phyloP scores from a whole-genome alignment of 2,329 filamentous ascomycete genomes.

The Gnomoniopsis smithogilvyi region DNA sequence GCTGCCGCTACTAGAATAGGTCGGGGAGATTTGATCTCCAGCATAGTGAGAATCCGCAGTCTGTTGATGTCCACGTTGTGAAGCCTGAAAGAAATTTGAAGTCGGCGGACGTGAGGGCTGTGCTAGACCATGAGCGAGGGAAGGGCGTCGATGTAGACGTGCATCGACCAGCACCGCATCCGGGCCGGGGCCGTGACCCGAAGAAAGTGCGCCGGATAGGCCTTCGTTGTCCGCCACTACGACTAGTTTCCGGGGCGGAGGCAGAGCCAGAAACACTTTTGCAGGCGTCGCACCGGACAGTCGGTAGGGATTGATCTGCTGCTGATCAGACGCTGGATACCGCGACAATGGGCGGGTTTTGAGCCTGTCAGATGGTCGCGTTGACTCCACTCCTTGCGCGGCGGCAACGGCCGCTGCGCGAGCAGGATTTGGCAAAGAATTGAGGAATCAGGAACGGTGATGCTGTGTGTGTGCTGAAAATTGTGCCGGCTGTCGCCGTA shows the following conservation, averaged over 20 bases:
- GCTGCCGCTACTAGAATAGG: constrained; percentile 6
- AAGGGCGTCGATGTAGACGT: constrained; percentile 7
- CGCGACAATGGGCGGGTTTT: background rate
- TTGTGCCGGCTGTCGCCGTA: background rate
- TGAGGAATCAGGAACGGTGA: constrained; percentile 1
- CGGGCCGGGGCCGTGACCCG: constrained; percentile 18
- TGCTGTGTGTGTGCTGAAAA: constrained; percentile 1
- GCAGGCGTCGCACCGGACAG: background rate
- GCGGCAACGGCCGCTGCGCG: background rate
- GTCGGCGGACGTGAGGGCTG: background rate
- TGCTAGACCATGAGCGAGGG: background rate
- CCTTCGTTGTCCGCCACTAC: constrained; percentile 34
- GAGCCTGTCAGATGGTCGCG: background rate
- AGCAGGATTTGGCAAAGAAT: background rate
- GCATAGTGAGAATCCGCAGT: background rate
- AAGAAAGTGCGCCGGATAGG: constrained; percentile 19
- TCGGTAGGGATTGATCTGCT: background rate
- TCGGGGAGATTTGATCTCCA: constrained; percentile 10
- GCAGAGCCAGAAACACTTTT: constrained; percentile 15
- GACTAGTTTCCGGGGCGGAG: constrained; percentile 25
- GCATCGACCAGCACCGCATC: constrained; percentile 9
- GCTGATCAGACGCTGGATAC: background rate
- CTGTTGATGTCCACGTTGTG: background rate
- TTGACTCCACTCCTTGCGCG: background rate
- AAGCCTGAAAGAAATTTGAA: background rate